A percentile compares a stretch with the other conserved stretches of the same genome.
Evolutionary conservation across 768 basidiomycete species (phyloP).

Genomic region (Serendipita indica): DNA sequence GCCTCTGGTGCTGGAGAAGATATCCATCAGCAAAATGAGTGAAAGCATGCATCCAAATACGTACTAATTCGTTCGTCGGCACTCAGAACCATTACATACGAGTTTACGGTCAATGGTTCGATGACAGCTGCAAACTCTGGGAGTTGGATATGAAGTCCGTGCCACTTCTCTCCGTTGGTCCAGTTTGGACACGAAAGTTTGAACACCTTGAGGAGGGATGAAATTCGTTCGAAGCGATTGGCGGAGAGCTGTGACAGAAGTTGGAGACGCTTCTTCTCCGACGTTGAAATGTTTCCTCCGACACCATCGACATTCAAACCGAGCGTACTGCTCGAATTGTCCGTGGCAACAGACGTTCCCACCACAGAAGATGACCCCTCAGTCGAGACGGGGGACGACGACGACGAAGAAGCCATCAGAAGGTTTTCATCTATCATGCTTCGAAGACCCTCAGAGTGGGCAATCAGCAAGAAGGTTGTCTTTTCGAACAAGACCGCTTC

Average conservation of each 20-base stretch:
- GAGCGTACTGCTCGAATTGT: conserved; percentile 6
- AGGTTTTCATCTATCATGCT: conserved; percentile 16
- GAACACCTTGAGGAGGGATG: conserved; percentile 91
- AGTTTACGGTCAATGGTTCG: conserved; percentile 85
- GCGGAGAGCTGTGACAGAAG: conserved; percentile 30
- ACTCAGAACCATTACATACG: conserved; percentile 80
- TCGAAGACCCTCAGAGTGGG: conserved; percentile 38
- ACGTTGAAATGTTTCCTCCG: conserved; percentile 7
- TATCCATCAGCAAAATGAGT: neutral
- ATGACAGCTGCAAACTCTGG: conserved; percentile 77
- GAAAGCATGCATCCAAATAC: conserved; percentile 16
- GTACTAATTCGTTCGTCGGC: conserved; percentile 79
- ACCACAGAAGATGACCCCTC: conserved; percentile 15
- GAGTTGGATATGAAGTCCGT: conserved; percentile 74
- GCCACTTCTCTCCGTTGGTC: conserved; percentile 71
- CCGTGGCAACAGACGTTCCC: neutral
- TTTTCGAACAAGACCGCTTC: conserved; percentile 95
- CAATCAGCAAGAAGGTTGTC: conserved; percentile 95
- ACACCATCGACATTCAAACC: neutral
- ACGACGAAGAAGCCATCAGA: neutral
- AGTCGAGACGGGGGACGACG: conserved; percentile 8
- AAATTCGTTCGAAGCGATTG: conserved; percentile 72
- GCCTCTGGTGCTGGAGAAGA: conserved; percentile 62
- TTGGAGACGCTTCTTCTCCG: neutral
- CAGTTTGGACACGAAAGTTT: conserved; percentile 72